A percentile compares a stretch with the other conserved stretches of the same genome.
These are phyloP conservation scores for Paraphoma sp. DNA, from an alignment of 2,329 filamentous ascomycete genomes.

Conservation along the genomic window DNA sequence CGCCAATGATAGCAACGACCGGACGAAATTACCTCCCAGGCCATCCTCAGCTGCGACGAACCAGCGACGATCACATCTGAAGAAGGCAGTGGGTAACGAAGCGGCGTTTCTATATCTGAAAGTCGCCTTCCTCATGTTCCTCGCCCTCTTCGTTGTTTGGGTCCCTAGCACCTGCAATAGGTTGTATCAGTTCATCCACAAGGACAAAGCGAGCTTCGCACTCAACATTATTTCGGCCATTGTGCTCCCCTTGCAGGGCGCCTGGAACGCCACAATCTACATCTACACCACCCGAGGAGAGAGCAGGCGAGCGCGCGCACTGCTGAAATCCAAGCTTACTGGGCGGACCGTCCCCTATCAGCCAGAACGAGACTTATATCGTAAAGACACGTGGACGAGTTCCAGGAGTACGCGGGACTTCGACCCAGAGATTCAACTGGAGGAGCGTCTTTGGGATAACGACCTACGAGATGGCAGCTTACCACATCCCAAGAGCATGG, in stretches of 20 bases:
- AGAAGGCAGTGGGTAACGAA: conserved; percentile 42
- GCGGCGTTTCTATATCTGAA: conserved; percentile 75
- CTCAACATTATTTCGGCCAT: conserved; percentile 75
- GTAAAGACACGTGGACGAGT: conserved; percentile 12
- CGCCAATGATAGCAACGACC: background rate
- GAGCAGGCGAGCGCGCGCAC: conserved; percentile 26
- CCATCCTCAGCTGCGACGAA: conserved; percentile 2
- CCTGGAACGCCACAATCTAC: conserved; percentile 86
- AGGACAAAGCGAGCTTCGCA: conserved; percentile 53
- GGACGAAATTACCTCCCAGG: background rate
- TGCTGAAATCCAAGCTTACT: conserved; percentile 11
- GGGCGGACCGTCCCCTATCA: conserved; percentile 6
- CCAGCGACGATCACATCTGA: background rate
- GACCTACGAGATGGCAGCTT: conserved; percentile 3
- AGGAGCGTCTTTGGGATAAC: conserved; percentile 8
- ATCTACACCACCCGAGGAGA: conserved; percentile 47
- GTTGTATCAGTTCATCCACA: conserved; percentile 71
- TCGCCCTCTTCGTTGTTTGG: conserved; percentile 75
- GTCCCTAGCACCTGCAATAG: conserved; percentile 76
- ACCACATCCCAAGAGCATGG: conserved; percentile 1
- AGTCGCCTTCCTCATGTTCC: conserved; percentile 74
- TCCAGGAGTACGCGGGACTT: conserved; percentile 10
- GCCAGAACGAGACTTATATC: background rate
- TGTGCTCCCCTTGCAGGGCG: conserved; percentile 81
- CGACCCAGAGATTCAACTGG: conserved; percentile 12